Conservation (phyloP, 1,284 basidiomycete species). For the Heterobasidion occidentale region DNA sequence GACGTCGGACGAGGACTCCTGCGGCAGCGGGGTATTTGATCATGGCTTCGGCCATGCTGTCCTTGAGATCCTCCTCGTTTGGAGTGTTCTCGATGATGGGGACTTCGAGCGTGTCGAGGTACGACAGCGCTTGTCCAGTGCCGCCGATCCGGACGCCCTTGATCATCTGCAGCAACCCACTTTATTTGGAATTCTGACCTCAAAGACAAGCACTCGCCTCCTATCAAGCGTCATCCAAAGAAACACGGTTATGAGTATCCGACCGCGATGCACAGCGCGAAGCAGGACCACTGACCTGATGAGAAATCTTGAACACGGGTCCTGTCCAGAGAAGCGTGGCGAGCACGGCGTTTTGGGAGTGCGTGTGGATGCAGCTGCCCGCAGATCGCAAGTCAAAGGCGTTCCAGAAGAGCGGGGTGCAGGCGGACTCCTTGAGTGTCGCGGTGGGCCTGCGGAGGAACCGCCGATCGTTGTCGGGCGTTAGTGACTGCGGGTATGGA, state of each 20-base stretch:
- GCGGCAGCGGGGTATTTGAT: slow-evolving; percentile 69
- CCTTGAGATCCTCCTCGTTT: slow-evolving; percentile 78
- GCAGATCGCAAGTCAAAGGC: slow-evolving; percentile 74
- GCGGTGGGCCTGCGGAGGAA: slow-evolving; percentile 67
- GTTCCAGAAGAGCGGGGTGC: slow-evolving; percentile 89
- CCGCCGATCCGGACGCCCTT: slow-evolving; percentile 79
- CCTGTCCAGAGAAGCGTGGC: slow-evolving; percentile 71
- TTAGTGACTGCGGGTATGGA: slow-evolving; percentile 63
- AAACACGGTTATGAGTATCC: background rate
- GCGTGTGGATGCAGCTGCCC: slow-evolving; percentile 82
- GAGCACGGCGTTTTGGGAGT: slow-evolving; percentile 83
- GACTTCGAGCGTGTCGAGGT: slow-evolving; percentile 77
- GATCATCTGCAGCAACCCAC: slow-evolving; percentile 55
- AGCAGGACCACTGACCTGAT: slow-evolving; percentile 42
- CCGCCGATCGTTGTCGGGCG: slow-evolving; percentile 57
- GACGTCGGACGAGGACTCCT: slow-evolving; percentile 72
- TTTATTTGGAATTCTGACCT: no score
- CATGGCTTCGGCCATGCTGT: slow-evolving; percentile 82
- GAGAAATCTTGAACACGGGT: slow-evolving; percentile 67
- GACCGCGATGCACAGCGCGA: background rate
- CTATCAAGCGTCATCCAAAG: background rate
- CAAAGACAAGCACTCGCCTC: slow-evolving; percentile 3
- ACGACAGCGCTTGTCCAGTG: slow-evolving; percentile 63
- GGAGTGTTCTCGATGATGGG: slow-evolving; percentile 89
- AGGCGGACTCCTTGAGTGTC: slow-evolving; percentile 72